Conservation (phyloP, 768 basidiomycete genomes). For the Lactifluus volemus region DNA sequence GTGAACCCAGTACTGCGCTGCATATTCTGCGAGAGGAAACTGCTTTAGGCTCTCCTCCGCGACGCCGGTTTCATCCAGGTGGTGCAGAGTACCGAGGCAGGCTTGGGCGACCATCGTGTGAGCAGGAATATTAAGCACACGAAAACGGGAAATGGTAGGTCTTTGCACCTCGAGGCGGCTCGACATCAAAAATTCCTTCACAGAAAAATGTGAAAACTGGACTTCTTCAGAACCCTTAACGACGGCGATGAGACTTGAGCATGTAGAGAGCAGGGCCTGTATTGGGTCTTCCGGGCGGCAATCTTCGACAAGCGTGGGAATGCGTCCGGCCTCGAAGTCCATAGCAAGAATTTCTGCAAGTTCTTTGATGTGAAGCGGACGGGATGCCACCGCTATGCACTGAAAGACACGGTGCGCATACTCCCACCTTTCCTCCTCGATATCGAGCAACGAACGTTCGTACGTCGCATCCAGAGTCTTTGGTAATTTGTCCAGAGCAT, state of each 20-base stretch:
- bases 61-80: not conserved
- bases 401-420: not conserved
- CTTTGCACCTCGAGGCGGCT: not conserved
- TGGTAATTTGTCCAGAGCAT: not conserved
- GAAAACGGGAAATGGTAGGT: not conserved
- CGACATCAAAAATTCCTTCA: not conserved
- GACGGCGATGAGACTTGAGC: not conserved
- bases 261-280: not conserved
- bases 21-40: not conserved
- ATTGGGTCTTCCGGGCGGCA: not conserved
- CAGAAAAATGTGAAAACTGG: not conserved
- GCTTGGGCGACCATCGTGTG: not conserved
- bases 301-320: not conserved
- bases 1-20: not conserved
- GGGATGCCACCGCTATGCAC: not conserved
- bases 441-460: not conserved
- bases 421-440: not conserved
- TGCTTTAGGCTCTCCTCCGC: not conserved
- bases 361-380: not conserved
- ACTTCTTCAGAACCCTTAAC: not conserved
- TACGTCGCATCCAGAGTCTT: not conserved
- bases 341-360: not conserved
- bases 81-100: not conserved
- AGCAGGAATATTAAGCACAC: not conserved
- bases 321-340: not conserved